A percentile compares a stretch with the other conserved stretches of the same genome.
These are phyloP conservation scores for Geotrichum bryndzae DNA, from an alignment of 1,139 yeast genomes.

Conservation along the genomic window DNA sequence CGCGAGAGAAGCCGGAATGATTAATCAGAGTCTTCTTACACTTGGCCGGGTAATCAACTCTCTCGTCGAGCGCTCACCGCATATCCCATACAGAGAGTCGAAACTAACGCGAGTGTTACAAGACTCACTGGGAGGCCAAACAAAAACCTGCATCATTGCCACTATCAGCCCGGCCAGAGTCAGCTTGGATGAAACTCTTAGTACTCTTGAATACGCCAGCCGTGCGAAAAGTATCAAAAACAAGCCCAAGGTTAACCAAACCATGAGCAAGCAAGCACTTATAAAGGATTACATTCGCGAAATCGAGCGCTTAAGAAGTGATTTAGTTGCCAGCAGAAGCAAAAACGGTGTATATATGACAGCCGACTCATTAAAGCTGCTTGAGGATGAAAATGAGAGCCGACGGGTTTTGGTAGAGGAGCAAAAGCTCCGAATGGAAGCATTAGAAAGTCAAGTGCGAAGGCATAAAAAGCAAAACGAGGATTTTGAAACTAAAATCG, in stretches of 20 bases:
- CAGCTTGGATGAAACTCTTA: slow-evolving; percentile 72
- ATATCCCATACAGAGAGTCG: slow-evolving; percentile 82
- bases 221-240: slow-evolving; percentile 75
- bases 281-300: slow-evolving; percentile 52
- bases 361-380: slow-evolving; percentile 30
- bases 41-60: slow-evolving; percentile 80
- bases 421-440: slow-evolving; percentile 41
- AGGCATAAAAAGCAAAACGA: slow-evolving; percentile 10
- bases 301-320: slow-evolving; percentile 54
- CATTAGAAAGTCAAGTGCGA: slow-evolving; percentile 38
- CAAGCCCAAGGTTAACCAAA: slow-evolving; percentile 59
- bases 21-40: slow-evolving; percentile 75
- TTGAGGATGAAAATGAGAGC: slow-evolving; percentile 40
- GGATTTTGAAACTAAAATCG: slow-evolving; percentile 23
- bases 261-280: slow-evolving; percentile 45
- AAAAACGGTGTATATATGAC: slow-evolving; percentile 66
- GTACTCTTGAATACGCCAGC: slow-evolving; percentile 79
- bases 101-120: slow-evolving; percentile 71
- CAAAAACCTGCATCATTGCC: slow-evolving; percentile 74
- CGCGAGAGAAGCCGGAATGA: slow-evolving; percentile 84
- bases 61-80: slow-evolving; percentile 53
- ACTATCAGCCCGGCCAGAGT: slow-evolving; percentile 76
- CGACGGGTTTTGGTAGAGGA: slow-evolving; percentile 36
- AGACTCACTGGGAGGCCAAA: slow-evolving; percentile 78
- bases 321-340: slow-evolving; percentile 54